These are phyloP conservation scores for Wickerhamomyces alni DNA, from an alignment of 805 yeast species.

Conservation along the genomic window DNA sequence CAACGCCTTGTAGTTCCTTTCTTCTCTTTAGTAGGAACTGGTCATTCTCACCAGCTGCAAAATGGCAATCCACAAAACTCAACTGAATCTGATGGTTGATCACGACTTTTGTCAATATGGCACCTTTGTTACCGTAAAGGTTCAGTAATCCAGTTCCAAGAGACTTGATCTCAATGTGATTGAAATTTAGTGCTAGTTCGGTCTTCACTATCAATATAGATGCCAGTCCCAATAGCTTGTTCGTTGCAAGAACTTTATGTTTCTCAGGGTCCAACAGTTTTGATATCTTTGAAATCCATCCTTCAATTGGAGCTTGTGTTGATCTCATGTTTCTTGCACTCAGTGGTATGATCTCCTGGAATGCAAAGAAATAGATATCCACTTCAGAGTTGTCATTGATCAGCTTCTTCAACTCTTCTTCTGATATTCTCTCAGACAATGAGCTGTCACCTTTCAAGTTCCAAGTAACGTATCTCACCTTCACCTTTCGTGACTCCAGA, in stretches of 20 bases:
- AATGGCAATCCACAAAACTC: conserved; percentile 44
- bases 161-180: conserved; percentile 32
- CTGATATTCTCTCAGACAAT: background rate
- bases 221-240: conserved; percentile 48
- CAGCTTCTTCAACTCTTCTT: background rate
- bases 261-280: conserved; percentile 12
- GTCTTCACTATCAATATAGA: conserved; percentile 36
- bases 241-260: conserved; percentile 34
- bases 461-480: conserved; percentile 32
- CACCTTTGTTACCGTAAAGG: conserved; percentile 60
- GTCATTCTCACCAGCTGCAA: conserved; percentile 43
- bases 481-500: conserved; percentile 14
- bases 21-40: conserved; percentile 32
- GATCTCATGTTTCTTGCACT: conserved; percentile 33
- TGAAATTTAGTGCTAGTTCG: conserved; percentile 31
- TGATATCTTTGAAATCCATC: conserved; percentile 27
- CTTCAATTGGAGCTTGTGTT: conserved; percentile 26
- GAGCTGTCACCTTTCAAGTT: conserved; percentile 27
- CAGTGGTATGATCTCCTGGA: conserved; percentile 48
- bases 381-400: background rate
- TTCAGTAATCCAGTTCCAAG: conserved; percentile 54
- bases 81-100: conserved; percentile 26
- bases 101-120: conserved; percentile 38
- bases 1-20: conserved; percentile 39
- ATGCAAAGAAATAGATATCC: conserved; percentile 36